A percentile compares a stretch with the other conserved stretches of the same genome.
phyloP scores from a whole-genome alignment of 2,329 filamentous ascomycete genomes.

The Cladophialophora exuberans region DNA sequence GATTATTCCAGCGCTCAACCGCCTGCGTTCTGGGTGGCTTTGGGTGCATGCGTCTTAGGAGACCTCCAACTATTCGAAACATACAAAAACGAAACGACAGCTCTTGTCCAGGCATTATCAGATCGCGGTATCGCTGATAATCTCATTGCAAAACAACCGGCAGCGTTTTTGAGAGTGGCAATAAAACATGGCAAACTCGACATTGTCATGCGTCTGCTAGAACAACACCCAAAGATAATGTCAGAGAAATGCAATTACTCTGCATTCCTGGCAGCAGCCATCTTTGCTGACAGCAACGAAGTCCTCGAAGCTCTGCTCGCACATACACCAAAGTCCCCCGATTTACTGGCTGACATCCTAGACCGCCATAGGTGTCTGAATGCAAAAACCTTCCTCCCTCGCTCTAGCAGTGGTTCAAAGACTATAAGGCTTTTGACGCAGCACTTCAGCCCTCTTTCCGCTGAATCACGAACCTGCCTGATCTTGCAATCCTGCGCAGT shows the following conservation, averaged over 20 bases:
- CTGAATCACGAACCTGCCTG: slow-evolving; percentile 5
- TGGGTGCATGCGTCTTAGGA: slow-evolving; percentile 17
- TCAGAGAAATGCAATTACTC: not conserved
- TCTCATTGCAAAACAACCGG: not conserved
- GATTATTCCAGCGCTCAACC: not conserved
- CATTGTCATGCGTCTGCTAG: slow-evolving; percentile 11
- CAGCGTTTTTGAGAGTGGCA: slow-evolving; percentile 13
- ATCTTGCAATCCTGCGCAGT: slow-evolving; percentile 17
- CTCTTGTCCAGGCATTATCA: slow-evolving; percentile 2
- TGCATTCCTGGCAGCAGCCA: slow-evolving; percentile 9
- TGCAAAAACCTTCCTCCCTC: slow-evolving; percentile 11
- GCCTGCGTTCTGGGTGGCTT: slow-evolving; percentile 17
- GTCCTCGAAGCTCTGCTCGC: slow-evolving; percentile 17
- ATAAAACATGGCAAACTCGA: slow-evolving; percentile 9
- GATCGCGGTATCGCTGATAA: not conserved
- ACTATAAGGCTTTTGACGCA: slow-evolving; percentile 6
- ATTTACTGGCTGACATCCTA: slow-evolving; percentile 12
- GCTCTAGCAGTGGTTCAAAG: slow-evolving; percentile 14
- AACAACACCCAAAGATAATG: slow-evolving; percentile 11
- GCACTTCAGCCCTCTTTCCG: slow-evolving; percentile 3
- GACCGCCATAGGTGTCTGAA: not conserved
- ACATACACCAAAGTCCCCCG: slow-evolving; percentile 13
- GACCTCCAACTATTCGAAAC: slow-evolving; percentile 13
- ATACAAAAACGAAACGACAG: slow-evolving; percentile 1
- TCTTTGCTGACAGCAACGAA: slow-evolving; percentile 9